Conservation (phyloP, 108 stramenopile genomes). For the Cyclotella sp. region DNA sequence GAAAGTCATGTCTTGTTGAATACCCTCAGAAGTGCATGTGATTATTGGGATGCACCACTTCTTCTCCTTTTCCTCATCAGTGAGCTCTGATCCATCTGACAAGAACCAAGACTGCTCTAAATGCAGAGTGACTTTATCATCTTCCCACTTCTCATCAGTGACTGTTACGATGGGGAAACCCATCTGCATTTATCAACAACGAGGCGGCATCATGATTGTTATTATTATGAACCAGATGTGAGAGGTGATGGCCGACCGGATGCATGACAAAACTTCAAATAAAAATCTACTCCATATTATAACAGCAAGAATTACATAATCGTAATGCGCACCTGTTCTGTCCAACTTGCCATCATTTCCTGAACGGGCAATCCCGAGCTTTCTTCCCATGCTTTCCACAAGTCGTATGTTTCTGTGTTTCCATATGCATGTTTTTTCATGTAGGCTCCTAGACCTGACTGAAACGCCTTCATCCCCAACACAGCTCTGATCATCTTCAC, state of each 20-base stretch:
- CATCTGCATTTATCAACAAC: too few relatives aligned
- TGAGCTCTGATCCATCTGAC: constrained; percentile 79
- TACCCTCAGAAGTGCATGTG: constrained; percentile 73
- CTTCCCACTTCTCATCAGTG: constrained; percentile 70
- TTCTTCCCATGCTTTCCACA: constrained; percentile 96
- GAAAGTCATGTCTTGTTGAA: constrained; percentile 76
- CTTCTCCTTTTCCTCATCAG: constrained; percentile 73
- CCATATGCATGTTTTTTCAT: constrained; percentile 90
- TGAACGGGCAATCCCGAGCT: constrained; percentile 86
- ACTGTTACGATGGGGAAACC: constrained; percentile 90
- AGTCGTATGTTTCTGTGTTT: constrained; percentile 91
- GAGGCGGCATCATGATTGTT: too few relatives aligned
- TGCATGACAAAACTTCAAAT: too few relatives aligned
- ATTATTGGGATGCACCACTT: constrained; percentile 95
- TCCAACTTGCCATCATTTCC: constrained; percentile 94
- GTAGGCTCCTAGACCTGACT: constrained; percentile 73
- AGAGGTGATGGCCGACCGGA: too few relatives aligned
- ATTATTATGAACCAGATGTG: too few relatives aligned
- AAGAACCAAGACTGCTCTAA: constrained; percentile 93
- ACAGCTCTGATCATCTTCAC: constrained; percentile 94
- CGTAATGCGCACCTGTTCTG: constrained; percentile 83
- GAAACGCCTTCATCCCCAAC: constrained; percentile 88
- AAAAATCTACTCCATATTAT: too few relatives aligned
- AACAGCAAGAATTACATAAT: too few relatives aligned
- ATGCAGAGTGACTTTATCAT: constrained; percentile 74